Evolutionary conservation across 768 basidiomycete genomes (phyloP).

Genomic region (Hypholoma fasciculare): DNA sequence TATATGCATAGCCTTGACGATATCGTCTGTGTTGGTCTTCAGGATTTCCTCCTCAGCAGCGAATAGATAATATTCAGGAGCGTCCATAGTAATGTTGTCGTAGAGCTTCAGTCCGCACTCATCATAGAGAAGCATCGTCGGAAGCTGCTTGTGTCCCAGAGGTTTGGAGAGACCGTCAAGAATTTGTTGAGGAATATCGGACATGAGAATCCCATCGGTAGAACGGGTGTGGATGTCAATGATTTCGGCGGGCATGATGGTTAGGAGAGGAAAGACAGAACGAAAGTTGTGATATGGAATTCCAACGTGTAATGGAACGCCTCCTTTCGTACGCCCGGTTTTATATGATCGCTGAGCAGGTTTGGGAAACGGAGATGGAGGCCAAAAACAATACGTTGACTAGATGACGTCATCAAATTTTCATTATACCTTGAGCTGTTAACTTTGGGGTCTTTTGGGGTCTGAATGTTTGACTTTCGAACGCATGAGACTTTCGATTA

Average conservation of each 20-base stretch:
- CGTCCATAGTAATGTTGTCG: constrained; percentile 80
- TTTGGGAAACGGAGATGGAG: not conserved
- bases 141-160: constrained; percentile 59
- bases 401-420: not conserved
- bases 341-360: not conserved
- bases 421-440: not conserved
- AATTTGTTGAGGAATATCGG: constrained; percentile 47
- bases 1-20: constrained; percentile 71
- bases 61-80: constrained; percentile 89
- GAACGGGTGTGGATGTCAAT: constrained; percentile 46
- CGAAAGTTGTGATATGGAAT: not conserved
- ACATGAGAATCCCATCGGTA: constrained; percentile 26
- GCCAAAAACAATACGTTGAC: not conserved
- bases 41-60: constrained; percentile 86
- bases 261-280: not conserved
- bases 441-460: not conserved
- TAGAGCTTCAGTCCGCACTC: constrained; percentile 84
- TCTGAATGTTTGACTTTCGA: not conserved
- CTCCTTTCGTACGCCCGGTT: not conserved
- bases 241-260: constrained; percentile 46
- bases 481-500: not conserved
- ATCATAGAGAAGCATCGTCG: constrained; percentile 86
- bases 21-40: constrained; percentile 67
- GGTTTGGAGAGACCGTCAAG: constrained; percentile 56
- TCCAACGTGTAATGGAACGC: not conserved